A percentile compares a stretch with the other conserved stretches of the same genome.
These are phyloP conservation scores for Biscogniauxia sp. DNA, from an alignment of 2,329 filamentous ascomycete genomes.

Conservation along the genomic window DNA sequence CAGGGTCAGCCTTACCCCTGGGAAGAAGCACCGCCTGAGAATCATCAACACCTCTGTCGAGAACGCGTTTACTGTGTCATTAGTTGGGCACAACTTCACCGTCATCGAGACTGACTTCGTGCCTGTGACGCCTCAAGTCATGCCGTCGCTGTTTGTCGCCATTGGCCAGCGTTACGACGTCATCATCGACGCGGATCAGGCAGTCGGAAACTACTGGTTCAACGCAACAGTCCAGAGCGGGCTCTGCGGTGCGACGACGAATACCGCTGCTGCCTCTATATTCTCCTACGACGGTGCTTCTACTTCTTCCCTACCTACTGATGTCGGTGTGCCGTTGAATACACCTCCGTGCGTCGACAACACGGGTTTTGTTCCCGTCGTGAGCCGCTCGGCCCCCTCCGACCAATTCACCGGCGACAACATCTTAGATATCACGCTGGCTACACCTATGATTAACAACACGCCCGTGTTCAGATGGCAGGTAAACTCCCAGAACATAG, in stretches of 20 bases:
- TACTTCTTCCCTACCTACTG: constrained; percentile 26
- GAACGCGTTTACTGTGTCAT: constrained; percentile 49
- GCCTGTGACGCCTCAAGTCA: constrained; percentile 47
- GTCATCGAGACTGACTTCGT: constrained; percentile 53
- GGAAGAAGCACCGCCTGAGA: constrained; percentile 48
- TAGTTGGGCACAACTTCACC: constrained; percentile 47
- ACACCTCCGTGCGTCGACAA: constrained; percentile 20
- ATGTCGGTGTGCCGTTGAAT: constrained; percentile 23
- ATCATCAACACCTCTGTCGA: constrained; percentile 51
- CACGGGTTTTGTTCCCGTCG: constrained; percentile 22
- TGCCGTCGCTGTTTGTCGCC: constrained; percentile 48
- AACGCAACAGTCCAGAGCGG: constrained; percentile 33
- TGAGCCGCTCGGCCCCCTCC: constrained; percentile 25
- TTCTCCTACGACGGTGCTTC: constrained; percentile 38
- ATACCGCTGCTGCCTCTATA: constrained; percentile 36
- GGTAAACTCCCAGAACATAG: constrained; percentile 34
- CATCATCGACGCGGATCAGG: constrained; percentile 41
- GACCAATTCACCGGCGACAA: constrained; percentile 27
- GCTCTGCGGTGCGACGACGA: constrained; percentile 33
- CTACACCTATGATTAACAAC: constrained; percentile 18
- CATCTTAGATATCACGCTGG: constrained; percentile 25
- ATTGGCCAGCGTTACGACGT: constrained; percentile 48
- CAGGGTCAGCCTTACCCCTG: constrained; percentile 38
- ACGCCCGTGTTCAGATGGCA: constrained; percentile 29
- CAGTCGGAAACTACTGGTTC: constrained; percentile 41